Percentiles rank a stretch among this genome's conserved stretches.
Conservation (phyloP, 2,329 filamentous ascomycete genomes). For the Cladosporium sp. region DNA sequence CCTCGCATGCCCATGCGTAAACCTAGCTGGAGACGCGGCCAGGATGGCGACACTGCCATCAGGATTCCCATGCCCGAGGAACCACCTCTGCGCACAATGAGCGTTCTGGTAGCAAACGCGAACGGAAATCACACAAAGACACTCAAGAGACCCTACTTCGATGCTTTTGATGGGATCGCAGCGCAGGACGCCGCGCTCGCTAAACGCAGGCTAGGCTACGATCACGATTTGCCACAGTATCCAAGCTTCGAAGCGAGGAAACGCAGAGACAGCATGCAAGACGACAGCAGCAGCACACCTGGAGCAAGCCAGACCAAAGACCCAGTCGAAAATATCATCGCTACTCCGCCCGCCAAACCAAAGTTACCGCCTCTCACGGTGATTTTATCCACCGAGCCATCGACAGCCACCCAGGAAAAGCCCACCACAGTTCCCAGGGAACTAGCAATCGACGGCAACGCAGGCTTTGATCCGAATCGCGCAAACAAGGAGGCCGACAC, state of each 20-base stretch:
- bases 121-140: not conserved
- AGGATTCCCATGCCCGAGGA: not conserved
- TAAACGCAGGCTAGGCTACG: not conserved
- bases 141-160: slow-evolving; percentile 1
- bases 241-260: not conserved
- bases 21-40: slow-evolving; percentile 3
- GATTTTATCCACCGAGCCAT: not conserved
- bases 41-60: slow-evolving; percentile 5
- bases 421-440: not conserved
- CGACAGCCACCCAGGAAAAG: not conserved
- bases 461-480: slow-evolving; percentile 4
- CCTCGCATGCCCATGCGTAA: not conserved
- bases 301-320: not conserved
- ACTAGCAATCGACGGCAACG: slow-evolving; percentile 9
- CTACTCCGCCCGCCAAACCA: not conserved
- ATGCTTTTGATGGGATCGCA: not conserved
- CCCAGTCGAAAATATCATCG: not conserved
- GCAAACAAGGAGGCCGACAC: not conserved
- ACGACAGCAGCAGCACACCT: not conserved
- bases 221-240: slow-evolving; percentile 2
- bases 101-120: not conserved
- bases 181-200: slow-evolving; percentile 8
- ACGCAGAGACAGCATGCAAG: slow-evolving; percentile 11
- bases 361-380: not conserved
- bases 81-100: not conserved